Conservation (phyloP, 192 early-diverging fungal genomes). For the Phlyctochytrium bullatum region DNA sequence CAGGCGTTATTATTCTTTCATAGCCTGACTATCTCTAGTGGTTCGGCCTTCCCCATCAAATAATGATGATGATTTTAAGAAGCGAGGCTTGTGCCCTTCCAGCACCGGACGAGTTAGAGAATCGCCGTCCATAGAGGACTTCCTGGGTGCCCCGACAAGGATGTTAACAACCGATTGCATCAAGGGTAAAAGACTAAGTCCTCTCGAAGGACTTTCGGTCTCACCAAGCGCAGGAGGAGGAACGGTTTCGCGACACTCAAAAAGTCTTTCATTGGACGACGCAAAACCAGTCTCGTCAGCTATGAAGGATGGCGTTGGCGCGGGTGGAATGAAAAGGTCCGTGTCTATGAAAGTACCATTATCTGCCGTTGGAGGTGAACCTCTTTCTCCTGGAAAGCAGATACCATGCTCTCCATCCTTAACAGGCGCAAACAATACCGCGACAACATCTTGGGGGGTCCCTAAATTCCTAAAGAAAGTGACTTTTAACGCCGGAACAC, state of each 20-base stretch:
- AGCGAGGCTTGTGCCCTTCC: too few relatives aligned
- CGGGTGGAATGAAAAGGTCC: not conserved
- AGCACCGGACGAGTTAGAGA: too few relatives aligned
- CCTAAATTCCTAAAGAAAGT: conserved; percentile 24
- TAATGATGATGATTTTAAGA: too few relatives aligned
- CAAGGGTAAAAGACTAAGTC: not conserved
- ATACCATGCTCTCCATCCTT: not conserved
- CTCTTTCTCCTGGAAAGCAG: not conserved
- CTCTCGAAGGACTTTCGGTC: not conserved
- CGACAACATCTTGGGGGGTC: not conserved
- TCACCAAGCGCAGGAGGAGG: not conserved
- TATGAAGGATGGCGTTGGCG: not conserved
- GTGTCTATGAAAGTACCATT: not conserved
- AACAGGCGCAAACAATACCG: not conserved
- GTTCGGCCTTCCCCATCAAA: too few relatives aligned
- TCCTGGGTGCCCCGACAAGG: not conserved
- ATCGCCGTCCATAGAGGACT: not conserved
- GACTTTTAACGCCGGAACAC: conserved; percentile 35
- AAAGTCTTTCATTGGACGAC: conserved; percentile 16
- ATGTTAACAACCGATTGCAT: not conserved
- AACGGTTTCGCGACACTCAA: conserved; percentile 1
- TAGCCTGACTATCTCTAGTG: too few relatives aligned
- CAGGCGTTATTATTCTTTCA: conserved; percentile 7
- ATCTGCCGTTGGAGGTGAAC: not conserved
- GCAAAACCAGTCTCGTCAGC: not conserved